These are phyloP conservation scores for Syncephalastrum racemosum DNA, from an alignment of 371 early-diverging fungal species.

Conservation along the genomic window DNA sequence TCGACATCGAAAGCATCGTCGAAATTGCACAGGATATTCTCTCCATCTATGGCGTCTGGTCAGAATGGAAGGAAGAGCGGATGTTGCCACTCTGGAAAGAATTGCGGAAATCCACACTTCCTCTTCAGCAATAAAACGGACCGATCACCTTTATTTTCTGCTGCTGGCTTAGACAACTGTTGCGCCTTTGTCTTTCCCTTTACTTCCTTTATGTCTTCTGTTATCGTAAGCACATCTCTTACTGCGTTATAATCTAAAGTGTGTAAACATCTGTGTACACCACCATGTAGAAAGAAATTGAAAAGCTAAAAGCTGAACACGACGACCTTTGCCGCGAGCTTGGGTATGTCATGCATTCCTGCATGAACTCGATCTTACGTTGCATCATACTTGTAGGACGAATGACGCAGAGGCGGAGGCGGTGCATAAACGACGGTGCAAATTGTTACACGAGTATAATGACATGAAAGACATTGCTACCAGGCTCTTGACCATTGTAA, in stretches of 20 bases:
- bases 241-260: too few species aligned
- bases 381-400: conserved; percentile 11
- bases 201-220: too few species aligned
- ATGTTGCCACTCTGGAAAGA: conserved; percentile 48
- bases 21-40: conserved; percentile 72
- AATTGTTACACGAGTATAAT: conserved; percentile 25
- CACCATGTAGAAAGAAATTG: background rate
- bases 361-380: background rate
- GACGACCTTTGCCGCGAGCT: conserved; percentile 1
- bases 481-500: conserved; percentile 14
- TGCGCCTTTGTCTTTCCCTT: too few species aligned
- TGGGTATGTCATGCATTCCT: background rate
- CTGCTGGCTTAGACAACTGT: too few species aligned
- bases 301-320: background rate
- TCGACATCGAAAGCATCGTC: conserved; percentile 67
- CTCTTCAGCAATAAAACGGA: too few species aligned
- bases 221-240: too few species aligned
- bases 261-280: too few species aligned
- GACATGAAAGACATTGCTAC: conserved; percentile 18
- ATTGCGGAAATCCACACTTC: conserved; percentile 1
- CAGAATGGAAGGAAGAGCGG: conserved; percentile 61
- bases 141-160: too few species aligned
- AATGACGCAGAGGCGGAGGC: conserved; percentile 9
- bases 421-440: conserved; percentile 6
- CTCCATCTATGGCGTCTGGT: conserved; percentile 66